Evolutionary conservation across 208 protist genomes (phyloP), one percentile per base, ranked within the genome.

Genomic region (Naegleria lovaniensis): DNA sequence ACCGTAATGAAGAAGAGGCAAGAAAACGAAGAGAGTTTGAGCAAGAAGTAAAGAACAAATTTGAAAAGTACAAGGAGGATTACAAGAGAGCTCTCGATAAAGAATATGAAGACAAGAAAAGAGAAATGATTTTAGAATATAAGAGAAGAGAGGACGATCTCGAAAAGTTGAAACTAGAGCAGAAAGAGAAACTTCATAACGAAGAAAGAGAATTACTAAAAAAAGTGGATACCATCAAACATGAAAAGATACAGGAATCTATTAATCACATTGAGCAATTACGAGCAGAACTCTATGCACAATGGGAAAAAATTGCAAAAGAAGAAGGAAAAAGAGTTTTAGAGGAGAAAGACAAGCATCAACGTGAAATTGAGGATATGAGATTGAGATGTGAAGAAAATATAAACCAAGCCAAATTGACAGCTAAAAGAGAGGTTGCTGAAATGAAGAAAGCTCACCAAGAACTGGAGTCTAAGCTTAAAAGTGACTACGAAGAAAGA

Each of bases 221-320:
- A 52, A 87, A 51, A 48, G 41, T 38, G 0, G 83, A 87, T 51
- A 39, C 11, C 0, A 87, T 87, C 40, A 87, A 87, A 52, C 83
- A 36, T 13, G 29, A 87, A 52, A 87, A 87, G 38, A 15, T 40
- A 51, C 29, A 87, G 29, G 83, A 87, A 87, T 22, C 83, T 36
- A 52, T 87, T 33, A 87, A 51, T 51, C 36, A 51, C 29, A 87
- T 87, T 51, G 83, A 87, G 52, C 15, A 87, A 40, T 39, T 87
- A n/a, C 9, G 83, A 33, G 33, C 11, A 29, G 83, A 87, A n/a
- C 29, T 87, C 5, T 87, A 87, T n/a, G 38, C 38, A 51, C 83
- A 87, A 19, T 87, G 83, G 83, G 83, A 87, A 36, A 41, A n/a
- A 33, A 41, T 52, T 29, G 19, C 83, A 33, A 87, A 51, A 48